Evolutionary conservation across 2,329 filamentous ascomycete species (phyloP), one percentile per base, ranked within the genome.

Genomic region (Fusarium transvaalense): DNA sequence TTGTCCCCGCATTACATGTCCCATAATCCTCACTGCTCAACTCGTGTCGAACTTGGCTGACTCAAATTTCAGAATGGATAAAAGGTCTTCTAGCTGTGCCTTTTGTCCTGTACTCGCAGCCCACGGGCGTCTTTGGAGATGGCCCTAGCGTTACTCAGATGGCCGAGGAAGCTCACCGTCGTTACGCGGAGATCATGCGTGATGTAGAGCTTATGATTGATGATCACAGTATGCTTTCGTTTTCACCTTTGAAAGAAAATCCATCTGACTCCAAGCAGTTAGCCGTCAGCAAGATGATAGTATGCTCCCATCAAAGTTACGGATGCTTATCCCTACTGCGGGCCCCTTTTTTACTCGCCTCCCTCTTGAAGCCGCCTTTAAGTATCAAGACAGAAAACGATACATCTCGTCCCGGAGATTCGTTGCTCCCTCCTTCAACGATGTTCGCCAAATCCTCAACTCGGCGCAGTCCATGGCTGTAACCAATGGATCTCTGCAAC

Each of bases 391-490:
- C 78, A 82, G 86, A 61, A 90, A 90, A 68, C 89, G 96, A 9
- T 92, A 91, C 78, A 99, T 99, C 75, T 97, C 93, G 29, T 93
- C 91, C 3, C 87, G 96, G 25, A 90, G 96, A 64, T 98, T 97
- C 77, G 96, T 99, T 3, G 92, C 95, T 1, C 96, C 96, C 0
- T 97, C 93, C 2, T 99, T 99, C 86, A 99, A 99, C 81, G 96
- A 99, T 77, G 89, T 99, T 61, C 90, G 96, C 3, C 85, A 97
- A 25, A 91, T 97, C 52, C 88, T 99, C 71, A 99, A 99, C 81
- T 96, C 96, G 38, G 94, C 96, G 19, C 96, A 99, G 80, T 85
- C 95, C 63, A 94, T 97, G 90, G 93, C 93, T 38, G 88, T 98
- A n/a, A 91, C 93, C 17, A 88, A 88, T 25, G 90, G 91, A 23